Percentiles rank a stretch among this genome's conserved stretches.
These are phyloP conservation scores for Anisodus tanguticus DNA, from an alignment of 257 asterid genomes.

Conservation along the genomic window DNA sequence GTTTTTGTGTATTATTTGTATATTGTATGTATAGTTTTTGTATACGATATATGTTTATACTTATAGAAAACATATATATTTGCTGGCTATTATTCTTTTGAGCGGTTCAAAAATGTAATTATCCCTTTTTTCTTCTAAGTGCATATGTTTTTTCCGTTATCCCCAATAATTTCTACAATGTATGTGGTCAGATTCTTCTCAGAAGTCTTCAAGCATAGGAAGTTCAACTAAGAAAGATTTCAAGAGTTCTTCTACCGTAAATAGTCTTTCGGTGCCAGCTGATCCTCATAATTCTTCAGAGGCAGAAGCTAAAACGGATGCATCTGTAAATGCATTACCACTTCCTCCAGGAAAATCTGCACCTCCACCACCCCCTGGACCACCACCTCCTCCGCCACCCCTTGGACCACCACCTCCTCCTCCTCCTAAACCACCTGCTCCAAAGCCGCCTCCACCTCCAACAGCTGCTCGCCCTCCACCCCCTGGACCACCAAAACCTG, in stretches of 20 bases:
- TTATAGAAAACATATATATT: too few relatives aligned
- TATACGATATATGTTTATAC: too few relatives aligned
- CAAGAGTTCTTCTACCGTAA: slow-evolving; percentile 44
- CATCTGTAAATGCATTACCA: slow-evolving; percentile 47
- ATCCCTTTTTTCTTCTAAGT: too few relatives aligned
- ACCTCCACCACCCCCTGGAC: slow-evolving; percentile 39
- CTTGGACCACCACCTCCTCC: slow-evolving; percentile 47
- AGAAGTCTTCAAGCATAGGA: slow-evolving; percentile 40
- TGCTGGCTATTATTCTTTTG: too few relatives aligned
- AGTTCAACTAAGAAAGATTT: slow-evolving; percentile 36
- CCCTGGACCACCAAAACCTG: slow-evolving; percentile 66
- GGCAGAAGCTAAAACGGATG: slow-evolving; percentile 43
- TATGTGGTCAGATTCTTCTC: slow-evolving; percentile 54
- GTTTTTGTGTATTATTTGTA: too few relatives aligned
- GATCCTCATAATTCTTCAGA: slow-evolving; percentile 35
- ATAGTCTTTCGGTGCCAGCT: slow-evolving; percentile 32
- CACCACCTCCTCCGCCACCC: slow-evolving; percentile 54
- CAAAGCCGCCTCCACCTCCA: slow-evolving; percentile 92
- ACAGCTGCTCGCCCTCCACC: slow-evolving; percentile 62
- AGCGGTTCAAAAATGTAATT: too few relatives aligned
- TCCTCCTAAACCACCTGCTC: slow-evolving; percentile 65
- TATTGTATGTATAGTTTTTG: too few relatives aligned
- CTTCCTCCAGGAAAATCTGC: slow-evolving; percentile 71
- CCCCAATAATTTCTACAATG: slow-evolving; percentile 26
- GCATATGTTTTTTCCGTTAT: neutral